Evolutionary conservation across 2,329 filamentous ascomycete species (phyloP).

Genomic region (Huntiella abstrusa): DNA sequence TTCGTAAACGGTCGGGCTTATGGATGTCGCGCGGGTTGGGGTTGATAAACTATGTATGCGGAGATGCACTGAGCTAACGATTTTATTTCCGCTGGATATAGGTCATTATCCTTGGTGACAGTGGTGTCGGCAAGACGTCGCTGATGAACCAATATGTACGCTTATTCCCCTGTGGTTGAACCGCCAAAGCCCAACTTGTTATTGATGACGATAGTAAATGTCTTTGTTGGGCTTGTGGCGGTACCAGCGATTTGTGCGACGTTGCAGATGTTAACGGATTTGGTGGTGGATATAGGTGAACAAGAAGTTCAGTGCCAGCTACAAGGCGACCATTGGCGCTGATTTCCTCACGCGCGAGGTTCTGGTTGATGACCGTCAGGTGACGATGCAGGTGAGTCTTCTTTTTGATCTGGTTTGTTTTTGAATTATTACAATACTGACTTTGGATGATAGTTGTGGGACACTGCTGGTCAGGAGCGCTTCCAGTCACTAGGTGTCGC

Average conservation of each 20-base stretch:
- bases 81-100: constrained; percentile 21
- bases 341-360: constrained; percentile 98
- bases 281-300: constrained; percentile 53
- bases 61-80: neutral
- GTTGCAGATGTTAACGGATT: too few relatives aligned
- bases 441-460: constrained; percentile 54
- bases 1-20: too few relatives aligned
- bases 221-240: too few relatives aligned
- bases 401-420: neutral
- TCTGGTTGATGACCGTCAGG: constrained; percentile 84
- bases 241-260: too few relatives aligned
- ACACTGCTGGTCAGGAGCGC: constrained; percentile 89
- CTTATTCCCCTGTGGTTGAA: constrained; percentile 12
- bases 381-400: constrained; percentile 74
- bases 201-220: too few relatives aligned
- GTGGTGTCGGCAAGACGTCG: constrained; percentile 96
- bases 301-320: constrained; percentile 99
- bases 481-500: constrained; percentile 95
- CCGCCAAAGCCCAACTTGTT: neutral
- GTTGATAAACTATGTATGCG: too few relatives aligned
- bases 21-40: too few relatives aligned
- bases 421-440: neutral
- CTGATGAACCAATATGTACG: constrained; percentile 99
- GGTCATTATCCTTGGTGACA: constrained; percentile 98
- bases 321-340: constrained; percentile 97